Evolutionary conservation across 352 stramenopile species (phyloP), one percentile per base, ranked within the genome.

Genomic region (Phytopythium sindhum): DNA sequence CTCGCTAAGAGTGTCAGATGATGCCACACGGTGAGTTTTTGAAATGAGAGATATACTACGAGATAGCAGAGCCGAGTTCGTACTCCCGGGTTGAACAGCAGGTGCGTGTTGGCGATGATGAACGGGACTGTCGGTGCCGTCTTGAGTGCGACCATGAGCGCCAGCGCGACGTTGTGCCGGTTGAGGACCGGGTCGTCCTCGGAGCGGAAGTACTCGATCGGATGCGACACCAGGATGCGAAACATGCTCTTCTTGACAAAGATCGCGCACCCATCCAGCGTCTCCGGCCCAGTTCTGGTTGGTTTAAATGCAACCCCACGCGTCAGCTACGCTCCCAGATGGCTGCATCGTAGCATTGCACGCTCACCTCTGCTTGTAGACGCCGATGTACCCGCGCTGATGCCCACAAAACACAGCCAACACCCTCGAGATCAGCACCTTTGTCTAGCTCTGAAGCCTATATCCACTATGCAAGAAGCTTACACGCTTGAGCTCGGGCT

Each of bases 61-160:
- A 7, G 4, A 45, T 7, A 45, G 41, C 4, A 23, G 11, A 23
- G 41, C 41, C 8, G 42, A 24, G 42, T 4, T 68, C 71, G 23
- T 50, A 91, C 82, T 50, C 78, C 76, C 2, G 82, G 82, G 39
- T 91, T 91, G 65, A 91, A 91, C 17, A 91, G 69, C 52, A 91
- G 61, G 57, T 91, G 82, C 15, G 82, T 91, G 47, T 78, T 89
- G n/a, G 80, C 77, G 19, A 89, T 64, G 6, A 89, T 41, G 33
- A 89, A 84, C 14, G 69, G 80, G 44, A 69, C 61, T 0, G 69
- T 66, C 8, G 24, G 28, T 0, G 35, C 60, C 17, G 42, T 63
- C 26, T 68, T 68, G 54, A 65, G 71, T 54, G 81, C 72, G 15
- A 91, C 58, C 8, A 88, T 74, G 28, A 72, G 68, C 26, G 70